phyloP scores from a whole-genome alignment of 163 green algal species.

The Scenedesmus sp. region DNA sequence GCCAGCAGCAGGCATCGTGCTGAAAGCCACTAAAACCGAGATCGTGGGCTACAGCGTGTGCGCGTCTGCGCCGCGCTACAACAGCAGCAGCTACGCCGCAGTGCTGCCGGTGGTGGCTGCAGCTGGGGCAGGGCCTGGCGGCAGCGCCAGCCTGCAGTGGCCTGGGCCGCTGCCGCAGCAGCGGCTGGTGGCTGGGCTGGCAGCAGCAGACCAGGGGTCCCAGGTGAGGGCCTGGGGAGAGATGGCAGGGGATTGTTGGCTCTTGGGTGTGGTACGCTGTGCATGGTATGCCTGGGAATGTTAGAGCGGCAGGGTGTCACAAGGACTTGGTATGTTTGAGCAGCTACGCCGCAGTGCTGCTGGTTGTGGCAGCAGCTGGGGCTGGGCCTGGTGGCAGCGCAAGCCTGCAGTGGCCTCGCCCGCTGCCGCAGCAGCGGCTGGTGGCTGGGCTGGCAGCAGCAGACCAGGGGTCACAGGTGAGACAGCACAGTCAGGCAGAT shows the following conservation, averaged over 20 bases:
- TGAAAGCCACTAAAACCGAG: neutral
- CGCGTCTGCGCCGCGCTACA: neutral
- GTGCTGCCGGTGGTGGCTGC: neutral
- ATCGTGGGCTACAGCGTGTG: neutral
- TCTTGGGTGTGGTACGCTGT: too few relatives aligned
- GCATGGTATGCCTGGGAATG: too few relatives aligned
- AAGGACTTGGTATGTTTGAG: neutral
- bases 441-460: neutral
- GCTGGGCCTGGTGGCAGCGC: neutral
- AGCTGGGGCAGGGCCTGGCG: neutral
- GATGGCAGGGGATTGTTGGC: too few relatives aligned
- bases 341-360: neutral
- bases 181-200: neutral
- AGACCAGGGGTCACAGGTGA: too few relatives aligned
- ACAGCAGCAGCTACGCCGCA: neutral
- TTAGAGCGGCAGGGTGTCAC: too few relatives aligned
- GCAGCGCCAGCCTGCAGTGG: neutral
- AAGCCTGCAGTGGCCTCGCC: neutral
- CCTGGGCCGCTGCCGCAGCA: neutral
- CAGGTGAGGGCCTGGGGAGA: too few relatives aligned
- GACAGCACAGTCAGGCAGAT: too few relatives aligned
- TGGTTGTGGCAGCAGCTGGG: neutral
- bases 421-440: neutral
- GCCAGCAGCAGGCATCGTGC: neutral
- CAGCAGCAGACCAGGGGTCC: neutral